Evolutionary conservation across 1,139 yeast species (phyloP).

Genomic region (Debaryomyces fabryi): DNA sequence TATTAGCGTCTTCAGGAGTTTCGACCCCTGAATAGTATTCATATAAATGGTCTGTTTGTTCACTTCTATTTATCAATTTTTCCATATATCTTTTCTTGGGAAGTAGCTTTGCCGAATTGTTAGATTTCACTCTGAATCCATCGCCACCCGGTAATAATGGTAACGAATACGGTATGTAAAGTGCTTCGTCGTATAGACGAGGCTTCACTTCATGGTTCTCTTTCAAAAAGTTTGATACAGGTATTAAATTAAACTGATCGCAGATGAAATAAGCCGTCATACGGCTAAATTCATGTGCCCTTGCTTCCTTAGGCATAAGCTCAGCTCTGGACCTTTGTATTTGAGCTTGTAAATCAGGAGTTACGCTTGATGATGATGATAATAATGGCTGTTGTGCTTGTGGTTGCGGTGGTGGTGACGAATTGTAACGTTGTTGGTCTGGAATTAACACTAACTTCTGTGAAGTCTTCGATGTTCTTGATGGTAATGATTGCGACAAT

Average conservation of each 20-base stretch:
- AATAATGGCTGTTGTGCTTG: constrained; percentile 12
- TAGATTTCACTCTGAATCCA: constrained; percentile 81
- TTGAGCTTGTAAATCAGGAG: constrained; percentile 34
- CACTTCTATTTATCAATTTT: constrained; percentile 74
- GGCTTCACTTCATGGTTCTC: constrained; percentile 82
- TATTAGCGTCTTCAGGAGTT: constrained; percentile 64
- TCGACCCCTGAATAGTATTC: constrained; percentile 88
- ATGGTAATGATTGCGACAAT: constrained; percentile 68
- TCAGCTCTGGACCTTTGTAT: constrained; percentile 67
- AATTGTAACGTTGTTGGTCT: constrained; percentile 45
- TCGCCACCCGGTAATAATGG: constrained; percentile 88
- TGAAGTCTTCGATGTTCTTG: constrained; percentile 84
- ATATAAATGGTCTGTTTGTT: constrained; percentile 85
- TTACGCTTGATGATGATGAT: constrained; percentile 7
- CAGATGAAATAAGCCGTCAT: constrained; percentile 91
- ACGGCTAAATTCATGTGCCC: constrained; percentile 73
- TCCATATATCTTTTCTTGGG: constrained; percentile 72
- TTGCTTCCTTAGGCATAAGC: constrained; percentile 62
- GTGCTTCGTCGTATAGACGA: constrained; percentile 83
- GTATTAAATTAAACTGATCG: constrained; percentile 71
- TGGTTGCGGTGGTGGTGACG: constrained; percentile 25
- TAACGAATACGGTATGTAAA: constrained; percentile 85
- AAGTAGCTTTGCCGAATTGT: constrained; percentile 64
- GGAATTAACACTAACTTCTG: constrained; percentile 88
- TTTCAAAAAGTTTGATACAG: constrained; percentile 64